These are phyloP conservation scores for Capronia americana DNA, from an alignment of 2,329 filamentous ascomycete genomes.

Conservation along the genomic window DNA sequence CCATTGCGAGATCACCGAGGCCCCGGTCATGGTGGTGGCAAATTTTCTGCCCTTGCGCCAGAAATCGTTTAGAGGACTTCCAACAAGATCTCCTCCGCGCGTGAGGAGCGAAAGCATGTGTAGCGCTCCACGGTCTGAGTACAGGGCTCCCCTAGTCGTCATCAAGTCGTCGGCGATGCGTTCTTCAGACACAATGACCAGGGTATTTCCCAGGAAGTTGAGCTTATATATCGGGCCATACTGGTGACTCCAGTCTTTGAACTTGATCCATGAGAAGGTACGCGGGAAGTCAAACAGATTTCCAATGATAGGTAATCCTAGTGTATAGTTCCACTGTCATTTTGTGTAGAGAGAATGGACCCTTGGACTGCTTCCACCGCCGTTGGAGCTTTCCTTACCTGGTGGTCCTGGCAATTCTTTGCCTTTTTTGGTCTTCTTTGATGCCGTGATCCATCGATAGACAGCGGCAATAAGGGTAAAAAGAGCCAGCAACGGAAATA, in stretches of 20 bases:
- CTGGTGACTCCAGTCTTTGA: conserved; percentile 43
- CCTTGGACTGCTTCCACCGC: no score
- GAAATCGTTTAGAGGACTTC: conserved; percentile 53
- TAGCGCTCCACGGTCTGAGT: conserved; percentile 41
- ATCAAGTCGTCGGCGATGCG: conserved; percentile 27
- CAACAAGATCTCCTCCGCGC: conserved; percentile 41
- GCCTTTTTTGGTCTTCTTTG: no score
- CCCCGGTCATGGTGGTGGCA: no score
- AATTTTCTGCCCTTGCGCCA: conserved; percentile 54
- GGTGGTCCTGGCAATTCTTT: no score
- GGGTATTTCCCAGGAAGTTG: conserved; percentile 42
- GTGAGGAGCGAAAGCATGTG: conserved; percentile 20
- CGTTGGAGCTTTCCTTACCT: no score
- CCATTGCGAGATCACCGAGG: no score
- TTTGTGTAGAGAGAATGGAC: no score
- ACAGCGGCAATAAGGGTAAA: no score
- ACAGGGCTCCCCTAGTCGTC: neutral
- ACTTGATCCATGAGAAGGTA: conserved; percentile 42
- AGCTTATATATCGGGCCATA: conserved; percentile 48
- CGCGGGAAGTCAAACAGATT: conserved; percentile 54
- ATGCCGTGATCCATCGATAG: no score
- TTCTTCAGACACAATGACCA: neutral
- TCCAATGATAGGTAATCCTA: conserved; percentile 54
- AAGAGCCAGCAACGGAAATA: no score
- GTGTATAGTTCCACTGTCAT: conserved; percentile 19